Evolutionary conservation across 768 basidiomycete species (phyloP).

Genomic region (Serendipita vermifera): DNA sequence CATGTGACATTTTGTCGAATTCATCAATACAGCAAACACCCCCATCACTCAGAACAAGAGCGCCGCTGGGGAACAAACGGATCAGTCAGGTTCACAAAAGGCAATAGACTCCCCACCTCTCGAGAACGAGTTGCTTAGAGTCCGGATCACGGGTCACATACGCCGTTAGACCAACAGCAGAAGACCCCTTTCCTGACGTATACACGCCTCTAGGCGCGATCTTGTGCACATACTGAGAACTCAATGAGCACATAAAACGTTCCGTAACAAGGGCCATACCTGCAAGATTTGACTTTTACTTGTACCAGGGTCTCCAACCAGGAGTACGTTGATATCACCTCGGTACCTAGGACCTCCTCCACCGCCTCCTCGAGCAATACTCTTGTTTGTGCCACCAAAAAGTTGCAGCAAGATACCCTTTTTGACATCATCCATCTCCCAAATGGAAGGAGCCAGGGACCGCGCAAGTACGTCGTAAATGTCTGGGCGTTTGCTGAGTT

Average conservation of each 20-base stretch:
- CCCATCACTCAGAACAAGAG: constrained; percentile 86
- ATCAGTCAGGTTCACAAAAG: constrained; percentile 8
- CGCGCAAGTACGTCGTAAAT: constrained; percentile 76
- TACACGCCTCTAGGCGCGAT: constrained; percentile 96
- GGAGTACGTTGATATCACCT: constrained; percentile 93
- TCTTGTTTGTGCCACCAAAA: constrained; percentile 98
- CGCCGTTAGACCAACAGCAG: constrained; percentile 95
- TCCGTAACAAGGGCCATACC: constrained; percentile 32
- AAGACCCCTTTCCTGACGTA: constrained; percentile 95
- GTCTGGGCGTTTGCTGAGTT: constrained; percentile 61
- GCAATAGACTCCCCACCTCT: constrained; percentile 45
- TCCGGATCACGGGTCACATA: constrained; percentile 98
- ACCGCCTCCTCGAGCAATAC: constrained; percentile 80
- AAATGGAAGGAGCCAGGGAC: constrained; percentile 87
- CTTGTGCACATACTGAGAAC: constrained; percentile 85
- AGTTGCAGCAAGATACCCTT: constrained; percentile 93
- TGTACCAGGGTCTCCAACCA: constrained; percentile 96
- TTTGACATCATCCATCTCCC: constrained; percentile 98
- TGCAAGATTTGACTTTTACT: constrained; percentile 92
- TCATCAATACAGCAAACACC: constrained; percentile 99
- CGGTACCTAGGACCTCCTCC: constrained; percentile 93
- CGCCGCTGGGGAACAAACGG: constrained; percentile 46
- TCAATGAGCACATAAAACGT: constrained; percentile 6
- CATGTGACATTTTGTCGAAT: constrained; percentile 49
- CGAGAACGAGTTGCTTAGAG: constrained; percentile 93